Base-by-base conservation (phyloP, 176 grass and related monocot species). In the Aegilops longissima region DNA sequence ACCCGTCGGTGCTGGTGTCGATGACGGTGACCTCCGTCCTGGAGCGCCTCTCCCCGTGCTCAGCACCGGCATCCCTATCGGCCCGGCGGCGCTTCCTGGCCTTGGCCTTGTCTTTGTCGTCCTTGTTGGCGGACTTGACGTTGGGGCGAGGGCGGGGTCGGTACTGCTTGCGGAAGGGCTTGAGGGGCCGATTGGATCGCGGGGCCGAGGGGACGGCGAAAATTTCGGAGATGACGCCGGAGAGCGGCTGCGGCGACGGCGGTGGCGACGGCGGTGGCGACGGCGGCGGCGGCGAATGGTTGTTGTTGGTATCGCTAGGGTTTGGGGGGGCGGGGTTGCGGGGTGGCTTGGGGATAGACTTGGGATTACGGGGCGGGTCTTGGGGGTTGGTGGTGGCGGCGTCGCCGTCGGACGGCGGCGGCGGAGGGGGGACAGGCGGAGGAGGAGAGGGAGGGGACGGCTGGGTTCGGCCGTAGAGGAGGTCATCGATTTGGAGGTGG, bases 21-120 rank as follows among this genome's bases (percentile, higher is more conserved):
- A 99, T 99, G n/a, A 99, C 83, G 7, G 92, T 94, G 39, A 95
- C 92, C 38, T 99, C 90, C 0, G 89, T 94, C 86, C 52, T 84
- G 64, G 80, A 82, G 49, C 40, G 84, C 70, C 49, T 85, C 45
- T 81, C 89, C 36, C 76, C 66, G 21, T 77, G 45, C 16, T 56
- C 76, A 8, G 44, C 80, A 73, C 73, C 63, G 12, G 61, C 39
- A 34, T 82, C 58, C 64, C 42, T 58, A 68, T 83, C 87, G 27
- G 76, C 40, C 31, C 67, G 81, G 61, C 87, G 63, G 34, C 44
- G 84, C 47, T 85, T 93, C 76, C 71, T 75, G 47, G 34, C 76
- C 89, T 81, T 91, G 62, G 84, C 66, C 40, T 65, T 77, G 21
- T 56, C 80, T 17, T 82, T 82, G 20, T 84, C 73, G 12, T 76